phyloP scores from a whole-genome alignment of 2,329 filamentous ascomycete genomes.

The Colletotrichum sojae region DNA sequence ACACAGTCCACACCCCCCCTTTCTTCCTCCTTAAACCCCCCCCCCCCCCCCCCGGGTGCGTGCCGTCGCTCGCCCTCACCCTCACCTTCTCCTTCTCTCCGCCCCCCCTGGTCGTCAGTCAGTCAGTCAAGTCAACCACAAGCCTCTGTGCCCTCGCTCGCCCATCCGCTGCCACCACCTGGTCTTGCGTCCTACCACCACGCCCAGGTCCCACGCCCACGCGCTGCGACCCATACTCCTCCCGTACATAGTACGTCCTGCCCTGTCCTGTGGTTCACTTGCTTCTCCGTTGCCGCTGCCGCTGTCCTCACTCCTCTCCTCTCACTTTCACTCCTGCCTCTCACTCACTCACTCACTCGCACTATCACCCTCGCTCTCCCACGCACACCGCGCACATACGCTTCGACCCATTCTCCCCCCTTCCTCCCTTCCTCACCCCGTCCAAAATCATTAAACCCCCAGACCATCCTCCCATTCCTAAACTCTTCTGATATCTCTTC shows the following conservation, averaged over 20 bases:
- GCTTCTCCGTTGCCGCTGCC: slow-evolving; percentile 24
- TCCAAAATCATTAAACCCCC: slow-evolving; percentile 58
- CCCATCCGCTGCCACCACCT: slow-evolving; percentile 36
- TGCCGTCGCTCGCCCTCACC: slow-evolving; percentile 5
- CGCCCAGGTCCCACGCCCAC: slow-evolving; percentile 25
- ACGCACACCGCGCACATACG: slow-evolving; percentile 17
- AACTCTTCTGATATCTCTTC: slow-evolving; percentile 53
- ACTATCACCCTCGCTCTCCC: slow-evolving; percentile 6
- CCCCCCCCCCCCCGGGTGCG: slow-evolving; percentile 35
- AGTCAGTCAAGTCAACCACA: slow-evolving; percentile 9
- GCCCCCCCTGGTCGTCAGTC: slow-evolving; percentile 13
- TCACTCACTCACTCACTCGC: slow-evolving; percentile 18
- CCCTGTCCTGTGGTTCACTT: slow-evolving; percentile 22
- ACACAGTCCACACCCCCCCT: background rate
- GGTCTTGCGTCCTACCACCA: slow-evolving; percentile 1
- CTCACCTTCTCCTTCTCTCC: background rate
- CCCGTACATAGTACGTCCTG: background rate
- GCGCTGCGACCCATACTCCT: slow-evolving; percentile 26
- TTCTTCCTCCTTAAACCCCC: slow-evolving; percentile 33
- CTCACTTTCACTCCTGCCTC: slow-evolving; percentile 14
- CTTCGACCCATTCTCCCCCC: slow-evolving; percentile 31
- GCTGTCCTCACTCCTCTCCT: slow-evolving; percentile 23
- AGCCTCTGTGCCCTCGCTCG: slow-evolving; percentile 34
- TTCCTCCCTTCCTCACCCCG: slow-evolving; percentile 46
- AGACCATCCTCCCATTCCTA: slow-evolving; percentile 54